Conservation (phyloP, 495 filamentous ascomycete genomes). For the Aspergillus heteromorphus region DNA sequence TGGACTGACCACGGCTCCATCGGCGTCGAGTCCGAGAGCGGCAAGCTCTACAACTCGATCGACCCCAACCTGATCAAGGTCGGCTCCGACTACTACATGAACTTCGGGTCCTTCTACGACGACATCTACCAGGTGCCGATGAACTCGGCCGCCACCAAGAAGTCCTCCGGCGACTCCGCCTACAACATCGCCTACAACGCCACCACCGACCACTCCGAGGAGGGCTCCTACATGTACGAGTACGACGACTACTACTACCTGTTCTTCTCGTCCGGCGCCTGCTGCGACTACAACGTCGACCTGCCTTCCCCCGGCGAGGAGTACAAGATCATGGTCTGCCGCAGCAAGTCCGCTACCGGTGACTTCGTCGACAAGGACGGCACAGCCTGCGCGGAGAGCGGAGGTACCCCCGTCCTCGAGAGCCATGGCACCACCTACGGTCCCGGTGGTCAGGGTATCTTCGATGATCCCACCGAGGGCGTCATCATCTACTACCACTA, state of each 20-base stretch:
- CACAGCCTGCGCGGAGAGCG: neutral
- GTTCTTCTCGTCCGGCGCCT: neutral
- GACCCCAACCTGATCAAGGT: neutral
- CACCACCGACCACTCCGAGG: neutral
- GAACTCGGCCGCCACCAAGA: neutral
- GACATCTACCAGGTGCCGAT: neutral
- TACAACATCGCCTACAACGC: neutral
- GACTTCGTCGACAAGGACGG: neutral
- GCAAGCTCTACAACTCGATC: neutral
- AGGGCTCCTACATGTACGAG: neutral
- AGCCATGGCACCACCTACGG: neutral
- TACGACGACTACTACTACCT: neutral
- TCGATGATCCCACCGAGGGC: neutral
- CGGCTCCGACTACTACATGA: neutral
- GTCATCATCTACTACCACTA: neutral
- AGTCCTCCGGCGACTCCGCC: neutral
- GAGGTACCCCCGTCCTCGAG: neutral
- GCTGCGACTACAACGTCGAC: neutral
- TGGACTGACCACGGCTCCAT: neutral
- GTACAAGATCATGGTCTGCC: neutral
- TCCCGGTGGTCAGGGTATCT: neutral
- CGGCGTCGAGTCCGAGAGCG: neutral
- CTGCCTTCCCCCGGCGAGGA: neutral
- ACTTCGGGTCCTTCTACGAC: neutral
- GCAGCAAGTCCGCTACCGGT: neutral